Evolutionary conservation across 2,329 filamentous ascomycete species (phyloP).

Genomic region (Aspergillus ibericus): DNA sequence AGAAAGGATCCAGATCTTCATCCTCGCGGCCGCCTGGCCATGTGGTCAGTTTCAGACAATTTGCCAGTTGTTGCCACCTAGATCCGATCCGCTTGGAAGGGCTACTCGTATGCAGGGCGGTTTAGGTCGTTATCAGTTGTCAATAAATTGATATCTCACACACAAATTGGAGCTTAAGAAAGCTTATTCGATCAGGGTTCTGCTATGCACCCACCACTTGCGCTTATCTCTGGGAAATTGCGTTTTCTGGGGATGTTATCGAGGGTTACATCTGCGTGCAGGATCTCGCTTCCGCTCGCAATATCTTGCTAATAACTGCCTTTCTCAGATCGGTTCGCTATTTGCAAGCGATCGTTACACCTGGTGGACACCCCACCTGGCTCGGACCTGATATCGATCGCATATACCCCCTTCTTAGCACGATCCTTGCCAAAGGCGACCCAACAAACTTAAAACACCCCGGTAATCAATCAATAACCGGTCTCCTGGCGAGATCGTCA

Average conservation of each 20-base stretch:
- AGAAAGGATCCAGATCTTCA: constrained; percentile 7
- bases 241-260: background rate
- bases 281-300: background rate
- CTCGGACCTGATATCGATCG: background rate
- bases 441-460: background rate
- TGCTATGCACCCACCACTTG: background rate
- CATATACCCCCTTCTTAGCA: background rate
- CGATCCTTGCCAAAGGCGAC: background rate
- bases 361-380: too few relatives aligned
- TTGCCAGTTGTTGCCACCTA: background rate
- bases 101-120: background rate
- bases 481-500: background rate
- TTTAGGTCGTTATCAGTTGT: background rate
- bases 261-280: background rate
- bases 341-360: background rate
- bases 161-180: background rate
- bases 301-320: background rate
- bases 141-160: background rate
- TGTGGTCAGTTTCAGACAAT: background rate
- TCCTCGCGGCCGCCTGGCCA: background rate
- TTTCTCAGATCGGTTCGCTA: background rate
- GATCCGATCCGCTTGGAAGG: background rate
- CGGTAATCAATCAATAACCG: background rate
- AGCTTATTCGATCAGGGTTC: background rate
- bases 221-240: background rate